These are phyloP conservation scores for Isatis tinctoria DNA, from an alignment of 345 rosid genomes.

Conservation along the genomic window DNA sequence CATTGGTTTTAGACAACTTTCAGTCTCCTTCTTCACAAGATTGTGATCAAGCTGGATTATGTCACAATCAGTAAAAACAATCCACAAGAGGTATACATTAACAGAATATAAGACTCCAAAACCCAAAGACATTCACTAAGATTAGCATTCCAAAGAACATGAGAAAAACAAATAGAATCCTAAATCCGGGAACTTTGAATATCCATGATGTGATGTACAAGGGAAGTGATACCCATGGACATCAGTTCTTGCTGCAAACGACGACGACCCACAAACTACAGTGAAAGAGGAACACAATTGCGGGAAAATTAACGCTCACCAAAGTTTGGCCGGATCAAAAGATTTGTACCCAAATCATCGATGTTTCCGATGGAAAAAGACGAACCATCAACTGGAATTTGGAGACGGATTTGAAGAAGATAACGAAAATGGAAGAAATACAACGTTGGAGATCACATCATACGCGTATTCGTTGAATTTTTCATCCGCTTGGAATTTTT, in stretches of 20 bases:
- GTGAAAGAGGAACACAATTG: neutral
- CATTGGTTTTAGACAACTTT: neutral
- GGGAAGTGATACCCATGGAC: neutral
- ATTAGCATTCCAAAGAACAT: neutral
- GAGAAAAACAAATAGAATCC: neutral
- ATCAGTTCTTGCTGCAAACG: neutral
- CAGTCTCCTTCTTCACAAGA: too few relatives aligned
- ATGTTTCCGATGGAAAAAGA: neutral
- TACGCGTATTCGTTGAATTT: slow-evolving; percentile 19
- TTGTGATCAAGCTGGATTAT: slow-evolving; percentile 15
- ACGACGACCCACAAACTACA: neutral
- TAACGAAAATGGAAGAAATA: neutral
- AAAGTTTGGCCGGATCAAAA: neutral
- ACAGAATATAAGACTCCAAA: neutral
- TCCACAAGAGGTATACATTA: neutral
- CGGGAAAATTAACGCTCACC: slow-evolving; percentile 1
- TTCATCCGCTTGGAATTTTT: neutral
- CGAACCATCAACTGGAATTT: neutral
- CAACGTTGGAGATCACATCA: neutral
- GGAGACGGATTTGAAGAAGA: neutral
- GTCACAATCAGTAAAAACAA: neutral
- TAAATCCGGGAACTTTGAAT: neutral
- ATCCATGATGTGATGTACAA: neutral
- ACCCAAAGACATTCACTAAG: neutral
- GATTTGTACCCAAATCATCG: neutral